Conservation (phyloP, 2,329 filamentous ascomycete genomes). For the Neonectria punicea region DNA sequence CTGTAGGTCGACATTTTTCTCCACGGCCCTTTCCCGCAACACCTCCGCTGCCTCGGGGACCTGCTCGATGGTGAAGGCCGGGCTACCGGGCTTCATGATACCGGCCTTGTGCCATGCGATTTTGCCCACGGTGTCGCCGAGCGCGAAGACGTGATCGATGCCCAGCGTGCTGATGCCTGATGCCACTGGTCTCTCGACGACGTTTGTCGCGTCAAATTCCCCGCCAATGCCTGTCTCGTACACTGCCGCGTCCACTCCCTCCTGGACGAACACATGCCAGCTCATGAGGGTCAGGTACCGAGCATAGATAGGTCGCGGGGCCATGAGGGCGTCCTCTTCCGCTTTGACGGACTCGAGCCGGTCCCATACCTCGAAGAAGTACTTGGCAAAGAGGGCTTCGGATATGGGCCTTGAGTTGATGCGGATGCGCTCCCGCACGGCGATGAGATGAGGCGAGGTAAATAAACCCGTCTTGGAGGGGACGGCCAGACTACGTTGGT, state of each 20-base stretch:
- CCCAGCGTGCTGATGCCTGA: constrained; percentile 73
- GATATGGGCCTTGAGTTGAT: constrained; percentile 68
- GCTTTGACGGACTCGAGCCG: constrained; percentile 53
- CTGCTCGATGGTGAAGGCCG: constrained; percentile 69
- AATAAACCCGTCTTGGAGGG: constrained; percentile 69
- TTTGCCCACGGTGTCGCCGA: constrained; percentile 71
- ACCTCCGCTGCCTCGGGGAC: constrained; percentile 57
- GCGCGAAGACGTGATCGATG: constrained; percentile 73
- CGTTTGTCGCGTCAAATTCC: constrained; percentile 75
- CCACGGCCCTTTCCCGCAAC: constrained; percentile 60
- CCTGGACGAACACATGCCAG: constrained; percentile 72
- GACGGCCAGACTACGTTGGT: constrained; percentile 49
- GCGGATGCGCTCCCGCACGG: constrained; percentile 74
- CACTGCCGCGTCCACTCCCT: constrained; percentile 70
- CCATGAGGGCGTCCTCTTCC: constrained; percentile 48
- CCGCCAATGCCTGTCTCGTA: constrained; percentile 76
- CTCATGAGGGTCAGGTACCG: constrained; percentile 73
- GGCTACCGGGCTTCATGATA: constrained; percentile 70
- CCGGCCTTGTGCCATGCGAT: constrained; percentile 82
- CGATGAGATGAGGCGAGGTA: constrained; percentile 75
- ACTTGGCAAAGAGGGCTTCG: constrained; percentile 68
- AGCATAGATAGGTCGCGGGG: constrained; percentile 65
- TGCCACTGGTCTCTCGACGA: constrained; percentile 67
- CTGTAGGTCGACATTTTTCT: constrained; percentile 60
- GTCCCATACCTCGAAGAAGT: constrained; percentile 77